Evolutionary conservation across 257 asterid species (phyloP).

Genomic region (Paulownia fortunei): DNA sequence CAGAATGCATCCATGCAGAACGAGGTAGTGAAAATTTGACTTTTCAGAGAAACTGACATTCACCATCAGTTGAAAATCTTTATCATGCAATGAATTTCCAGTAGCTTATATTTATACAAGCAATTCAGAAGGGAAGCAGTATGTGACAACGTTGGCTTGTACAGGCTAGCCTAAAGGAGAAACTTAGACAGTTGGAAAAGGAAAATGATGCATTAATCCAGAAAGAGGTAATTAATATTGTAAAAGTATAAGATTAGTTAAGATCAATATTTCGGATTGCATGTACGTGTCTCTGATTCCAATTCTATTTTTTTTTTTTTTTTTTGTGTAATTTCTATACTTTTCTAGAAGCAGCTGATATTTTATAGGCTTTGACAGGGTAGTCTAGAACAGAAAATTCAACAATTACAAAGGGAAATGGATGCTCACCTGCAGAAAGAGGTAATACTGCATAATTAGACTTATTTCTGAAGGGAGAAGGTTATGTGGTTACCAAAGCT

Average conservation of each 20-base stretch:
- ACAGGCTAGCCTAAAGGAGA: conserved; percentile 60
- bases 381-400: conserved; percentile 43
- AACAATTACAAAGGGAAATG: conserved; percentile 47
- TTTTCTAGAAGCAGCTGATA: conserved; percentile 26
- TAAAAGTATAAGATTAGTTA: conserved; percentile 5
- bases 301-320: background rate
- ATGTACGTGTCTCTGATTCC: background rate
- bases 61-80: conserved; percentile 3
- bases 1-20: conserved; percentile 46
- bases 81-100: conserved; percentile 3
- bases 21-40: conserved; percentile 47
- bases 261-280: conserved; percentile 19
- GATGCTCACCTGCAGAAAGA: conserved; percentile 50
- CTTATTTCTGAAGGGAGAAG: conserved; percentile 9
- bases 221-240: conserved; percentile 55
- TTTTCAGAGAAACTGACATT: conserved; percentile 13
- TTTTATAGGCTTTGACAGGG: conserved; percentile 42
- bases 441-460: conserved; percentile 42
- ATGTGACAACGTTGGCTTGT: conserved; percentile 40
- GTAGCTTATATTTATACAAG: conserved; percentile 22
- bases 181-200: conserved; percentile 47
- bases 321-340: background rate
- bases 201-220: conserved; percentile 50
- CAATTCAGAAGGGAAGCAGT: conserved; percentile 29
- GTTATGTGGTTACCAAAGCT: conserved; percentile 22